Evolutionary conservation across 768 basidiomycete genomes (phyloP).

Genomic region (Clathrus columnatus): DNA sequence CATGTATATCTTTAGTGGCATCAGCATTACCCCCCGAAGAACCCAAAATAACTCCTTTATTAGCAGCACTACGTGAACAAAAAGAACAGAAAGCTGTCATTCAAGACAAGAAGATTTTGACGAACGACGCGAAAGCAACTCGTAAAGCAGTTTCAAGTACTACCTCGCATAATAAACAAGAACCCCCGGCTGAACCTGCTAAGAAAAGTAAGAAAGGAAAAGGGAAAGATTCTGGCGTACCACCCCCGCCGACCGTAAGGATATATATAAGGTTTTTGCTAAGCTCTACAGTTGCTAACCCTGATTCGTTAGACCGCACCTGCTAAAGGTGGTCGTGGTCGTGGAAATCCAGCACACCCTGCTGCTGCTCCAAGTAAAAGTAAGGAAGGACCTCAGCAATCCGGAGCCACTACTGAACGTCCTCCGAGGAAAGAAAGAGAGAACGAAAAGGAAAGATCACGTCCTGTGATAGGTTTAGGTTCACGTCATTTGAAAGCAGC

Average conservation of each 20-base stretch:
- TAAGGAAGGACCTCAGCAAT: neutral
- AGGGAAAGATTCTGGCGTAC: slow-evolving; percentile 11
- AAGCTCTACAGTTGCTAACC: neutral
- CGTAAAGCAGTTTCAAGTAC: slow-evolving; percentile 18
- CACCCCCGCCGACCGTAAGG: neutral
- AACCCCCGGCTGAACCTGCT: slow-evolving; percentile 25
- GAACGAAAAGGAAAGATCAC: slow-evolving; percentile 28
- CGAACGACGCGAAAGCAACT: slow-evolving; percentile 7
- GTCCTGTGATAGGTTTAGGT: slow-evolving; percentile 54
- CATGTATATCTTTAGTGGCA: slow-evolving; percentile 40
- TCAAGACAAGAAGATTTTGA: slow-evolving; percentile 60
- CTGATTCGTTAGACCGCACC: neutral
- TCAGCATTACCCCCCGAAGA: slow-evolving; percentile 47
- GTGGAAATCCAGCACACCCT: slow-evolving; percentile 13
- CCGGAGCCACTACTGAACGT: neutral
- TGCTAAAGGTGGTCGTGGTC: neutral
- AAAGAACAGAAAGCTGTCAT: slow-evolving; percentile 69
- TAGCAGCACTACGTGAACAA: slow-evolving; percentile 60
- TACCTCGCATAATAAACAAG: slow-evolving; percentile 31
- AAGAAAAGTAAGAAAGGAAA: slow-evolving; percentile 13
- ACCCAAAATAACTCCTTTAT: slow-evolving; percentile 82
- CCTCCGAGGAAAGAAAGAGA: neutral
- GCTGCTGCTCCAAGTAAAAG: neutral
- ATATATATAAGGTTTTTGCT: neutral
- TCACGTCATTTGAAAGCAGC: slow-evolving; percentile 69